Evolutionary conservation across 805 yeast species (phyloP).

Genomic region (Pichia deserticola): DNA sequence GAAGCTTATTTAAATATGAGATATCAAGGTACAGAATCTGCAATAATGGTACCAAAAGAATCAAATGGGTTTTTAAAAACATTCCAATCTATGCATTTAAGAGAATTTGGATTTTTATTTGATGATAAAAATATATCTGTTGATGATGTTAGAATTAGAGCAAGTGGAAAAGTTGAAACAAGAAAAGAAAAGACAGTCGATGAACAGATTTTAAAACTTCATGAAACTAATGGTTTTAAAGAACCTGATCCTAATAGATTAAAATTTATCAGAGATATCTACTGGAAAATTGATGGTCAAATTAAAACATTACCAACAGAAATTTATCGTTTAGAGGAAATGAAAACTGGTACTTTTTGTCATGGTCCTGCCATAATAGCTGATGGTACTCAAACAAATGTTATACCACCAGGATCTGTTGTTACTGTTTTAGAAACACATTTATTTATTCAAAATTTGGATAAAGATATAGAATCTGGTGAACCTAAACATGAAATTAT

Average conservation of each 20-base stretch:
- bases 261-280: constrained; percentile 39
- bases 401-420: constrained; percentile 53
- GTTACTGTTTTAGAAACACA: constrained; percentile 58
- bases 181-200: constrained; percentile 37
- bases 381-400: constrained; percentile 75
- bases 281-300: constrained; percentile 43
- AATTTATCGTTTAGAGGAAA: constrained; percentile 46
- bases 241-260: constrained; percentile 24
- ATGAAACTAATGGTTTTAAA: constrained; percentile 14
- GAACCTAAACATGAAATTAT: background rate
- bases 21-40: constrained; percentile 86
- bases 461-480: constrained; percentile 10
- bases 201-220: constrained; percentile 41
- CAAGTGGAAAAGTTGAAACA: constrained; percentile 52
- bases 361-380: constrained; percentile 71
- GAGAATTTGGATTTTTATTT: constrained; percentile 68
- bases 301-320: constrained; percentile 38
- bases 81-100: constrained; percentile 49
- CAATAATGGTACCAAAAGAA: constrained; percentile 52
- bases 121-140: constrained; percentile 47
- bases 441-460: constrained; percentile 27
- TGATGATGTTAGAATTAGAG: constrained; percentile 69
- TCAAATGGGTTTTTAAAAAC: constrained; percentile 30
- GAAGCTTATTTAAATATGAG: constrained; percentile 72
- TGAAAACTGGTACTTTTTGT: constrained; percentile 45